Percentiles rank a stretch among this genome's conserved stretches.
Evolutionary conservation across 2,329 filamentous ascomycete species (phyloP).

Genomic region (Cryphonectria parasitica): DNA sequence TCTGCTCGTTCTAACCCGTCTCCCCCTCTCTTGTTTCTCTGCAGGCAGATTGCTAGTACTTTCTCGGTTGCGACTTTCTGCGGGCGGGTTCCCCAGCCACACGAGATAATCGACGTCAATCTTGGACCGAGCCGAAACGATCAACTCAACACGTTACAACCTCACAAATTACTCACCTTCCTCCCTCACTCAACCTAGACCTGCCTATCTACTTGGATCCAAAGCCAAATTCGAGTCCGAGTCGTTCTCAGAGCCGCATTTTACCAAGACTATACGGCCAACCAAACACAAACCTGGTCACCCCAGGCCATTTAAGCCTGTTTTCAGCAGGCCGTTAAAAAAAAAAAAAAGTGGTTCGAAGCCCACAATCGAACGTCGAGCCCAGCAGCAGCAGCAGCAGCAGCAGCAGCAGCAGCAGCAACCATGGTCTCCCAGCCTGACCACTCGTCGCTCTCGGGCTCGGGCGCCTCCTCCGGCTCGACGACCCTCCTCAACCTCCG

Average conservation of each 20-base stretch:
- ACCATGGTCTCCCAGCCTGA: constrained; percentile 42
- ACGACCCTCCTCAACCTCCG: constrained; percentile 39
- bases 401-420: not conserved
- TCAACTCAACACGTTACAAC: no score
- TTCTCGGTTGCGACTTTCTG: constrained; percentile 1
- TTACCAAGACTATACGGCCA: not conserved
- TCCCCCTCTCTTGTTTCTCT: not conserved
- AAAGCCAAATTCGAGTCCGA: not conserved
- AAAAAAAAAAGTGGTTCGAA: not conserved
- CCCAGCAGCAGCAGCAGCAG: not conserved
- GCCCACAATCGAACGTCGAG: not conserved
- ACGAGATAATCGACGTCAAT: constrained; percentile 13
- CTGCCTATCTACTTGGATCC: not conserved
- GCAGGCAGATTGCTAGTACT: constrained; percentile 6
- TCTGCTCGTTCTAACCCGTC: constrained; percentile 5
- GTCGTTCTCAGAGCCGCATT: not conserved
- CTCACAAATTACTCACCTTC: no score
- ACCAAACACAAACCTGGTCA: not conserved
- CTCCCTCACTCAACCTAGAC: not conserved
- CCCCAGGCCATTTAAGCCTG: not conserved
- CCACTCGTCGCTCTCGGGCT: constrained; percentile 33
- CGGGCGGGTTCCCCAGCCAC: constrained; percentile 11
- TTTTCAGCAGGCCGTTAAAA: no score
- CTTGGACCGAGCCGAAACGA: not conserved
- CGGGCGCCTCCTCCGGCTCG: constrained; percentile 22